phyloP scores from a whole-genome alignment of 2,329 filamentous ascomycete genomes.

The Rhexocercosporidium sp. region DNA sequence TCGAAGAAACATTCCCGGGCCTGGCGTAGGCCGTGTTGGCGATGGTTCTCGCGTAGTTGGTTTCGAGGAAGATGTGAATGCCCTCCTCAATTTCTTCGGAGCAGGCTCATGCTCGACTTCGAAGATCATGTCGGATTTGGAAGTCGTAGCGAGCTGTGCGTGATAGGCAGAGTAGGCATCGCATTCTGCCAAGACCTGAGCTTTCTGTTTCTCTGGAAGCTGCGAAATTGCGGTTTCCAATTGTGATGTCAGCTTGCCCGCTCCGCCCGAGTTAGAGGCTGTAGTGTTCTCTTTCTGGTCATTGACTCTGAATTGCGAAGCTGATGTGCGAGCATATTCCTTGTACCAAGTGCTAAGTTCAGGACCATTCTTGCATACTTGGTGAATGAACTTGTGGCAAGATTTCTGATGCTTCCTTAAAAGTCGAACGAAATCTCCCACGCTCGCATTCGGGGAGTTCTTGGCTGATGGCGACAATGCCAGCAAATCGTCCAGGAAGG shows the following conservation, averaged over 20 bases:
- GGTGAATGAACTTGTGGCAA: constrained; percentile 73
- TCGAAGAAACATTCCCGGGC: constrained; percentile 74
- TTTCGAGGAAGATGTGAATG: constrained; percentile 21
- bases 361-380: constrained; percentile 69
- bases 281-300: constrained; percentile 1
- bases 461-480: constrained; percentile 44
- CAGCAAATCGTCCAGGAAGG: constrained; percentile 75
- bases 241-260: constrained; percentile 20
- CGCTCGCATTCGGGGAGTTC: constrained; percentile 39
- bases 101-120: constrained; percentile 13
- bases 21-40: constrained; percentile 42
- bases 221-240: constrained; percentile 27
- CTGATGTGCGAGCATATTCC: constrained; percentile 26
- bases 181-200: constrained; percentile 55
- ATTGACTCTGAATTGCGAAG: constrained; percentile 18
- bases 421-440: constrained; percentile 67
- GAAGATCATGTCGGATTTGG: constrained; percentile 10
- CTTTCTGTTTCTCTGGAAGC: constrained; percentile 54
- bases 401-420: constrained; percentile 67
- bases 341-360: constrained; percentile 41
- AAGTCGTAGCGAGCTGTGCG: constrained; percentile 53
- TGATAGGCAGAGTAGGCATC: constrained; percentile 68
- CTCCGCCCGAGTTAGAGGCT: background rate
- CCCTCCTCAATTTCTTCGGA: constrained; percentile 26
- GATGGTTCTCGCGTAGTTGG: constrained; percentile 40